A percentile compares a stretch with the other conserved stretches of the same genome.
phyloP scores from a whole-genome alignment of 2,329 filamentous ascomycete species.

The Elsinoe batatas region DNA sequence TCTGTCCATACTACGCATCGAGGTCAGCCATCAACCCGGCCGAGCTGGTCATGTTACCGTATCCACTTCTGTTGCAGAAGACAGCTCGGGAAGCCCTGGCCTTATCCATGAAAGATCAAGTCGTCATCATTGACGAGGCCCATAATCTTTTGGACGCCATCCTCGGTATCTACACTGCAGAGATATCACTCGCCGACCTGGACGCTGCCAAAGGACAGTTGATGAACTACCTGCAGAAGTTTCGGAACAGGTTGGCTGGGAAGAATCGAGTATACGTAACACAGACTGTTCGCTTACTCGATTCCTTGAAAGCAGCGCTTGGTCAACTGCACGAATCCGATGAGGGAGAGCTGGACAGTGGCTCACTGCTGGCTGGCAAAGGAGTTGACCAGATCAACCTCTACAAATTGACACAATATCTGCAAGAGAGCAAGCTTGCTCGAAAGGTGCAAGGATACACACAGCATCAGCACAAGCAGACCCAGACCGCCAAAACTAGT shows the following conservation, averaged over 20 bases:
- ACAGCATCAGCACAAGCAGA: conserved; percentile 39
- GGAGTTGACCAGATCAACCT: conserved; percentile 93
- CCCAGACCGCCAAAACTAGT: conserved; percentile 5
- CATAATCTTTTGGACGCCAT: conserved; percentile 98
- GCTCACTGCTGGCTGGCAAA: conserved; percentile 67
- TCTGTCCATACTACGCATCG: conserved; percentile 97
- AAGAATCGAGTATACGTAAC: conserved; percentile 87
- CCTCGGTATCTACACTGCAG: conserved; percentile 71
- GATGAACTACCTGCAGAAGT: conserved; percentile 72
- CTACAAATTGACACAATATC: conserved; percentile 75
- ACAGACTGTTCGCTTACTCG: conserved; percentile 73
- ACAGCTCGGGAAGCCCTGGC: conserved; percentile 79
- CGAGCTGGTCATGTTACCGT: conserved; percentile 84
- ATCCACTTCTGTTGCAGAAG: conserved; percentile 79
- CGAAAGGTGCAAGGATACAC: conserved; percentile 91
- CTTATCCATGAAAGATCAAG: conserved; percentile 73
- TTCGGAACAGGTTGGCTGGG: conserved; percentile 79
- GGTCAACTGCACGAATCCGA: conserved; percentile 27
- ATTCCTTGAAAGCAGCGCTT: conserved; percentile 64
- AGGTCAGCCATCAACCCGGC: conserved; percentile 69
- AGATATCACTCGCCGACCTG: conserved; percentile 64
- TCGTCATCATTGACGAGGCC: conserved; percentile 95
- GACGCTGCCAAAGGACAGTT: conserved; percentile 64
- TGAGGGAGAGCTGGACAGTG: conserved; percentile 55
- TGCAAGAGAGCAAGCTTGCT: conserved; percentile 84